Evolutionary conservation across 768 basidiomycete species (phyloP).

Genomic region (Galerina sulciceps): DNA sequence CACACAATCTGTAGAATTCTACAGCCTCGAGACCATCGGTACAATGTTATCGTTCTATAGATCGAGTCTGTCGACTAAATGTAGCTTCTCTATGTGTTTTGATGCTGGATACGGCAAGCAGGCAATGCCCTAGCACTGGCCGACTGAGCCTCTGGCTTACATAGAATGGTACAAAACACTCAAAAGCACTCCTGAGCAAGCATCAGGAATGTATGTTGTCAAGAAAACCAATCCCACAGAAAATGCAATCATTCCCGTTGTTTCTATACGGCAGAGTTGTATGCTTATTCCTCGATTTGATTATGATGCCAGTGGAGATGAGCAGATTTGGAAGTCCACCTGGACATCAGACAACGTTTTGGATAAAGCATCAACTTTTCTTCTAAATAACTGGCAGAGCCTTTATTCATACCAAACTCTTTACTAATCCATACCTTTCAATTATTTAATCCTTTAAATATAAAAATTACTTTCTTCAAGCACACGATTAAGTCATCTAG

Average conservation of each 20-base stretch:
- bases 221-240: background rate
- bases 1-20: too few species aligned
- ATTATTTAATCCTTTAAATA: too few species aligned
- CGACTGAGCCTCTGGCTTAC: constrained; percentile 6
- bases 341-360: constrained; percentile 1
- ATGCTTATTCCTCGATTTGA: background rate
- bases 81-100: too few species aligned
- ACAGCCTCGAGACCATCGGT: too few species aligned
- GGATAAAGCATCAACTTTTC: background rate
- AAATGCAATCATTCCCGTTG: background rate
- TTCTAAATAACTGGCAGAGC: constrained; percentile 3
- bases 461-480: too few species aligned
- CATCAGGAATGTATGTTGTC: constrained; percentile 5
- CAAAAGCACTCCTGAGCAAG: background rate
- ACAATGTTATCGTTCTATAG: too few species aligned
- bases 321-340: background rate
- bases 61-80: too few species aligned
- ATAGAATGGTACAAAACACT: constrained; percentile 11
- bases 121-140: background rate
- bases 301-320: background rate
- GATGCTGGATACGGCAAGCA: background rate
- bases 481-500: too few species aligned
- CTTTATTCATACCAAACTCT: background rate
- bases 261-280: constrained; percentile 7
- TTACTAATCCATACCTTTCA: too few species aligned